phyloP scores from a whole-genome alignment of 192 early-diverging fungal species.

The Mortierella claussenii region DNA sequence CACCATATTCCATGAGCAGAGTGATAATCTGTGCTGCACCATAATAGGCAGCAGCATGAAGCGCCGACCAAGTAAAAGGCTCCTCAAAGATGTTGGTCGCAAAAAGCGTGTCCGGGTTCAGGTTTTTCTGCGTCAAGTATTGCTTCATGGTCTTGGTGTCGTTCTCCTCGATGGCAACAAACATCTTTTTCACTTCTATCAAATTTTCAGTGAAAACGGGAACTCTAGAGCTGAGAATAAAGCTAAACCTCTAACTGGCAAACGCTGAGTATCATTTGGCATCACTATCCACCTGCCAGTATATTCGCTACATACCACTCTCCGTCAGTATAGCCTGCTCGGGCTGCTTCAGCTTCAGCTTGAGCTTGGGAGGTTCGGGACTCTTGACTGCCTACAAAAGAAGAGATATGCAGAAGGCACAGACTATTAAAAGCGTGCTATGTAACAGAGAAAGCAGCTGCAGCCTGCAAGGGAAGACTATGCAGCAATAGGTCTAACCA shows the following conservation, averaged over 20 bases:
- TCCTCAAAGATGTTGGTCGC: constrained; percentile 54
- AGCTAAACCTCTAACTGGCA: too few relatives aligned
- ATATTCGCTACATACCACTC: constrained; percentile 44
- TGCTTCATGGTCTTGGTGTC: constrained; percentile 27
- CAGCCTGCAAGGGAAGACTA: background rate
- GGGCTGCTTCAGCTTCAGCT: constrained; percentile 50
- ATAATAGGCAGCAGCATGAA: constrained; percentile 90
- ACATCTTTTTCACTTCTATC: constrained; percentile 39
- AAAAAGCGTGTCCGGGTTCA: constrained; percentile 42
- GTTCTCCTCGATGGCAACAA: constrained; percentile 40
- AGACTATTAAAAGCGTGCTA: too few relatives aligned
- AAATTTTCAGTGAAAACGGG: too few relatives aligned
- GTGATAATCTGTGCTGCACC: constrained; percentile 75
- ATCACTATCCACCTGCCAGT: too few relatives aligned
- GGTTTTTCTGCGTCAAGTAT: constrained; percentile 30
- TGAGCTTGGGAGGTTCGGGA: constrained; percentile 41
- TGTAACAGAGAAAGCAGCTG: background rate
- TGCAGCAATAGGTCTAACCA: too few relatives aligned
- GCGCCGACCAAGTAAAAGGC: constrained; percentile 82
- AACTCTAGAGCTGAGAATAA: too few relatives aligned
- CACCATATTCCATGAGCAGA: constrained; percentile 78
- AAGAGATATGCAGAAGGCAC: too few relatives aligned
- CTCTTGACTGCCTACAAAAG: constrained; percentile 27
- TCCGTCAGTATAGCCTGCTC: constrained; percentile 30
- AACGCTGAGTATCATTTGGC: too few relatives aligned